Evolutionary conservation across 805 yeast genomes (phyloP), one percentile per base, ranked within the genome.

Genomic region (Kuraishia capsulata): DNA sequence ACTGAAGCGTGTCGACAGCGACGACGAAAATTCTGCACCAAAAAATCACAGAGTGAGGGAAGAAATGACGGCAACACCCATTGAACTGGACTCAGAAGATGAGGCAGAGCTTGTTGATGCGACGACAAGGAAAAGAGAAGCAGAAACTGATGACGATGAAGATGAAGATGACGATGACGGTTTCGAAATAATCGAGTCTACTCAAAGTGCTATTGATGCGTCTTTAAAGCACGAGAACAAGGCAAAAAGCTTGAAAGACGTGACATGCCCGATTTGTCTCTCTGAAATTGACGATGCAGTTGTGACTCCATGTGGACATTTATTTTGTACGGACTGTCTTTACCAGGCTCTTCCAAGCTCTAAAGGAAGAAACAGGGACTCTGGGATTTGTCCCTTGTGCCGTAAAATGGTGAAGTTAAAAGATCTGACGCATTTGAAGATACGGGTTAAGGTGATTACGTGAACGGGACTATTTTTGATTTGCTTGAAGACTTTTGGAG

Each of bases 301-400:
- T 23, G 68, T 69, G 14, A 61, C 75, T 3, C 69, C 72, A 0
- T 76, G 82, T 54, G 82, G 82, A 0, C 82, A 76, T 50, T 56
- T 71, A 2, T 75, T 67, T 46, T 76, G 82, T 47, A 59, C 67
- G 4, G 67, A 66, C 20, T 76, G 81, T 49, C 57, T 71, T 4
- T 75, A 69, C 43, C 58, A 62, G 43, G 69, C 69, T 52, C 66
- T 71, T 25, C 69, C 72, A 10, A 64, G 62, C 47, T 74, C 74
- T 29, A 67, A 47, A 41, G 44, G 49, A 4, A 47, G 44, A 16
- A 30, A 16, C 11, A 36, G 48, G 2, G 44, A 49, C 9, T 38
- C 48, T 6, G 65, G 65, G 1, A 40, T 48, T 14, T 60, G 65
- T 43, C 56, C 62, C 1, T 42, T 60, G 25, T 60, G 65, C 35